These are phyloP conservation scores for Diaporthe sp. DNA, from an alignment of 2,329 filamentous ascomycete genomes.

Conservation along the genomic window DNA sequence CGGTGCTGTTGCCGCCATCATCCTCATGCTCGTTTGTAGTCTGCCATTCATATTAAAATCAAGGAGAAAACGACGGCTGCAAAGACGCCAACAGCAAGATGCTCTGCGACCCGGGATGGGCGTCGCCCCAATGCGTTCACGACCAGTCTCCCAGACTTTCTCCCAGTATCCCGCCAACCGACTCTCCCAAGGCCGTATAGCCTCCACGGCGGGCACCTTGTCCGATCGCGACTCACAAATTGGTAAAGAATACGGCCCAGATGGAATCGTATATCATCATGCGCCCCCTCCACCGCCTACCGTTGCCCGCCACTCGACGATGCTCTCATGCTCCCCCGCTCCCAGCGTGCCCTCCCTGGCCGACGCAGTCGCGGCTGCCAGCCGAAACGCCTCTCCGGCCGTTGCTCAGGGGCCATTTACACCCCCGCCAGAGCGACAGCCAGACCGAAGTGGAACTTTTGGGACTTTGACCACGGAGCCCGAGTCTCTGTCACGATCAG, in stretches of 20 bases:
- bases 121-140: conserved; percentile 44
- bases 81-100: conserved; percentile 42
- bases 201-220: conserved; percentile 38
- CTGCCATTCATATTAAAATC: conserved; percentile 52
- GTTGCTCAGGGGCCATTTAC: conserved; percentile 38
- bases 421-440: conserved; percentile 36
- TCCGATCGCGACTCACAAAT: conserved; percentile 41
- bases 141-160: conserved; percentile 31
- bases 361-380: conserved; percentile 32
- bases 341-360: conserved; percentile 36
- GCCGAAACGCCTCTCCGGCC: conserved; percentile 39
- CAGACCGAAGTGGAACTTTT: conserved; percentile 30
- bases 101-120: conserved; percentile 48
- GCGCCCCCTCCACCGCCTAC: conserved; percentile 36
- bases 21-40: conserved; percentile 50
- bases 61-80: conserved; percentile 44
- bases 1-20: conserved; percentile 49
- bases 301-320: conserved; percentile 30
- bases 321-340: conserved; percentile 40
- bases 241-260: conserved; percentile 40
- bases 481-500: conserved; percentile 38
- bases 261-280: conserved; percentile 42
- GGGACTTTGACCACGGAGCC: conserved; percentile 37
- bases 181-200: conserved; percentile 39
- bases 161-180: conserved; percentile 32